Base-by-base conservation (phyloP, 2,329 filamentous ascomycete species). In the Triangularia verruculosa region DNA sequence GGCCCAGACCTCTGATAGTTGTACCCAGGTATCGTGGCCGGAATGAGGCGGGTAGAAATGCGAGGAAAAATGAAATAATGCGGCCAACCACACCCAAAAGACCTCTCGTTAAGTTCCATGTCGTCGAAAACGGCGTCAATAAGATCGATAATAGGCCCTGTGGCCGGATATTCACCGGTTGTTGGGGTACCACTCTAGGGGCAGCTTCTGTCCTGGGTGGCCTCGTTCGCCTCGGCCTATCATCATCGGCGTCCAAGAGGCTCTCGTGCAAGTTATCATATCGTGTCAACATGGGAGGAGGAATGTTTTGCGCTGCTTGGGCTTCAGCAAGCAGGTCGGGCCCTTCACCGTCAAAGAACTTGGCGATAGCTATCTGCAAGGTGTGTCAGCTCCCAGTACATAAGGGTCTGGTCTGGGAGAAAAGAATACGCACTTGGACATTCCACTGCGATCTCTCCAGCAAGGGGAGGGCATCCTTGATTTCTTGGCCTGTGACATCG, bases 341-440 rank as follows among this genome's bases (percentile, higher is more conserved):
- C 3, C 89, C 89, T 78, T 98, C 95, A 70, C 95, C 95, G 72
- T 99, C 95, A 75, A 97, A 99, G 85, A 98, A 98, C 74, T 96
- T 96, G 68, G 95, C 87, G 68, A 99, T 94, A 63, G 95, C 94
- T 71, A 98, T 97, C 89, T 97, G 62, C 13, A 17, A 15, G 7
- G 20, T 24, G 12, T 13, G 57, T 64, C 32, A 61, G 57, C 53
- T 15, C 25, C 15, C 39, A 27, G 39, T 27, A 15, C 12, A 3
- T 57, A 11, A 6, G 28, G n/a, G 27, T n/a, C 39, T 61, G 12
- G 51, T n/a, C n/a, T n/a, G 39, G 25, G 53, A 51, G 27, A 47
- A 47, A 54, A 7, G 20, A 54, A 12, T 15, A 64, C 77, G 39
- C 76, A 93, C 91, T 81, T 94, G 91, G 0, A 97, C 90, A 74